Base-by-base conservation (phyloP, 768 basidiomycete genomes). In the Saitozyma sp. region DNA sequence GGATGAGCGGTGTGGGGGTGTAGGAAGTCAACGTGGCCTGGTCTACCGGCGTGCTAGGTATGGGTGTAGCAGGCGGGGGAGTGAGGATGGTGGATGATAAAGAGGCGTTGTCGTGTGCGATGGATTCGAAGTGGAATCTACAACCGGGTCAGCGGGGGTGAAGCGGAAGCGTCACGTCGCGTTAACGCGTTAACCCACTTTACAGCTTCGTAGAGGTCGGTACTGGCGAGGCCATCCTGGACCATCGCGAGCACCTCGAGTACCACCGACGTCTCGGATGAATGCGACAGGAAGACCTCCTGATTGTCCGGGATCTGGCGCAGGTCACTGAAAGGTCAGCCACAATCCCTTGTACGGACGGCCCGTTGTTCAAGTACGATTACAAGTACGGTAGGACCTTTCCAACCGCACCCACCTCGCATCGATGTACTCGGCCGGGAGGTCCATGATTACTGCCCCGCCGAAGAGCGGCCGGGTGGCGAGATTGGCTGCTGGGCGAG, bases 271-370 rank as follows among this genome's bases (percentile, higher is more conserved):
- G 87, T 82, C 54, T 83, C 83, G 6, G 87, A 89, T 53, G 85
- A 79, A 7, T 85, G 84, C 58, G 87, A 88, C 59, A 96, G 77
- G 80, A 92, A 89, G 48, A 96, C 95, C 75, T 98, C 96, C 79
- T 99, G 95, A 5, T 86, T 92, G 76, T 98, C 89, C 13, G 96
- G 94, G 11, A 99, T 83, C 80, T 97, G 90, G 58, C 95, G 91
- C 7, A 87, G 62, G 54, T 83, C 81, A 62, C 88, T 88, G 72
- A 40, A 41, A 13, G 9, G 52, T 17, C n/a, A 50, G 20, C 17
- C 29, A 29, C 29, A 9, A 50, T 10, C 37, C 10, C 29, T 29
- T 29, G 5, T 29, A 29, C 29, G 29, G 29, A 29, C 29, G 29
- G 29, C 29, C 29, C 29, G 29, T 29, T 29, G 29, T 29, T 29